A percentile compares a stretch with the other conserved stretches of the same genome.
Conservation (phyloP, 495 filamentous ascomycete species). For the Penicillium soppii region DNA sequence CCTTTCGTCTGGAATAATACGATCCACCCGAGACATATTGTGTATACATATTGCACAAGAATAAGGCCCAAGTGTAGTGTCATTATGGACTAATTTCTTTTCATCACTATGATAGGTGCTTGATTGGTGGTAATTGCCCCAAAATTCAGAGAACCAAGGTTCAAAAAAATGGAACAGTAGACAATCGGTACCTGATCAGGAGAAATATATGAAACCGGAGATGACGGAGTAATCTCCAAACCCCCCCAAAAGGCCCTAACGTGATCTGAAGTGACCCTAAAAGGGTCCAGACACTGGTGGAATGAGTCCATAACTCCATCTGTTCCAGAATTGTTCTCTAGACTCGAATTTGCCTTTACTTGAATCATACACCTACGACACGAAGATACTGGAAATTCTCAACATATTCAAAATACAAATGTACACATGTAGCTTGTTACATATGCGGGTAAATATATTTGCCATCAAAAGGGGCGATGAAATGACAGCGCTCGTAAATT, state of each 20-base stretch:
- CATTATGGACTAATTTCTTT: not conserved
- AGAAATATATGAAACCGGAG: constrained; percentile 1
- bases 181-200: constrained; percentile 9
- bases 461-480: too few relatives aligned
- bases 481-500: too few relatives aligned
- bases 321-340: constrained; percentile 4
- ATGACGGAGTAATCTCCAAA: not conserved
- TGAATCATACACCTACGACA: too few relatives aligned
- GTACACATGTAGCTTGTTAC: too few relatives aligned
- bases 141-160: not conserved
- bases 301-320: constrained; percentile 3
- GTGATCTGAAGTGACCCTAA: constrained; percentile 1
- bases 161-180: not conserved
- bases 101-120: too few relatives aligned
- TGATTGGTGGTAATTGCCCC: not conserved
- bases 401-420: too few relatives aligned
- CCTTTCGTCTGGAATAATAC: not conserved
- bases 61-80: not conserved
- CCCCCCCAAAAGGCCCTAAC: not conserved
- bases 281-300: constrained; percentile 8
- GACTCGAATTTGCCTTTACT: not conserved
- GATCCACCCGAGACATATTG: not conserved
- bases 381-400: too few relatives aligned
- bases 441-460: too few relatives aligned
- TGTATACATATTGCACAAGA: not conserved